Percentiles rank a stretch among this genome's conserved stretches.
phyloP scores from a whole-genome alignment of 1,284 basidiomycete genomes.

The Mycocalia duriaeana region DNA sequence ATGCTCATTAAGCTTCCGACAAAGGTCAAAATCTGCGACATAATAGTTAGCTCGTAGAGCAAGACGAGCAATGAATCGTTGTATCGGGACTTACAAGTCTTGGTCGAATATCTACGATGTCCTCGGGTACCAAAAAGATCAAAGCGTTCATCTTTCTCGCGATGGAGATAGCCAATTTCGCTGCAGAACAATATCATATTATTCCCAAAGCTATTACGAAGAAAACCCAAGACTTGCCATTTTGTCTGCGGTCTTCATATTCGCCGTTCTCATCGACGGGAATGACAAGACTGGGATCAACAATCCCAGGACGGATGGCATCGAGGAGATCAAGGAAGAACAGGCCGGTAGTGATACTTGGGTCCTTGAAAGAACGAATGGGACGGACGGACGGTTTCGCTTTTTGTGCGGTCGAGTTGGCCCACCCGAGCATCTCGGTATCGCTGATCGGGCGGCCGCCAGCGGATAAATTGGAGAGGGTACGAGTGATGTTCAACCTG shows the following conservation, averaged over 20 bases:
- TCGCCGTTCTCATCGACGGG: slow-evolving; percentile 59
- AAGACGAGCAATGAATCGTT: neutral
- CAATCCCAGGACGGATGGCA: slow-evolving; percentile 88
- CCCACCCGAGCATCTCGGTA: slow-evolving; percentile 94
- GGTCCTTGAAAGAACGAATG: slow-evolving; percentile 93
- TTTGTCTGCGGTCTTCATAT: slow-evolving; percentile 89
- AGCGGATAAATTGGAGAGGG: slow-evolving; percentile 74
- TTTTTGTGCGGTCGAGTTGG: slow-evolving; percentile 83
- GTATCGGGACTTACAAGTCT: slow-evolving; percentile 60
- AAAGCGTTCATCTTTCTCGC: slow-evolving; percentile 95
- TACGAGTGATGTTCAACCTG: slow-evolving; percentile 89
- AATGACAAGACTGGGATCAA: slow-evolving; percentile 83
- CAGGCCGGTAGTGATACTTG: slow-evolving; percentile 81
- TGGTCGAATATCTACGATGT: slow-evolving; percentile 85
- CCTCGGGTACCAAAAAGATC: slow-evolving; percentile 97
- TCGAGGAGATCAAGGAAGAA: slow-evolving; percentile 96
- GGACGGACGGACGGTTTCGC: slow-evolving; percentile 61
- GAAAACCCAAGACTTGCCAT: slow-evolving; percentile 55
- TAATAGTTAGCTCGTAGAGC: neutral
- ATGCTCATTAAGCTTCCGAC: slow-evolving; percentile 68
- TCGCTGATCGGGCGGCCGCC: slow-evolving; percentile 83
- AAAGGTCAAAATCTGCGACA: slow-evolving; percentile 60
- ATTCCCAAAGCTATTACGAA: slow-evolving; percentile 1
- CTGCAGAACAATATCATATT: slow-evolving; percentile 31
- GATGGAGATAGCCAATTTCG: slow-evolving; percentile 96